Conservation (phyloP, 1,284 basidiomycete genomes). For the Irpex sp. region DNA sequence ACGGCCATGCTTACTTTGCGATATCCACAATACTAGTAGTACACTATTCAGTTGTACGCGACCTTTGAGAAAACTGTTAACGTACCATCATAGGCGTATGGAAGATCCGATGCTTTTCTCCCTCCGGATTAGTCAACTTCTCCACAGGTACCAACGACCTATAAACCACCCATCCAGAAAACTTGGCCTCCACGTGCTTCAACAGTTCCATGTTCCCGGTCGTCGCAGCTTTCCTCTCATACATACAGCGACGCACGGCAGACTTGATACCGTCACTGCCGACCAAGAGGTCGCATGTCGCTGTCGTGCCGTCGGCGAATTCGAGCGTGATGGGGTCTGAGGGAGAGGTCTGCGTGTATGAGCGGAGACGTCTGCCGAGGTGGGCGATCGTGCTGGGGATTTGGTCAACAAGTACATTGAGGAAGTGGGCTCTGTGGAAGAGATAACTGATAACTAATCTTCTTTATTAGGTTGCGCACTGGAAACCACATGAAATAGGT, state of each 20-base stretch:
- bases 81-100: slow-evolving; percentile 18
- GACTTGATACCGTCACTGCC: slow-evolving; percentile 51
- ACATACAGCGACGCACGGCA: slow-evolving; percentile 36
- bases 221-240: slow-evolving; percentile 15
- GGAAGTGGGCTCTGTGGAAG: slow-evolving; percentile 44
- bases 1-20: slow-evolving; percentile 14
- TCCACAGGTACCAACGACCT: slow-evolving; percentile 30
- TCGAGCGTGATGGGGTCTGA: slow-evolving; percentile 13
- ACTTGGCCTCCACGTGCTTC: slow-evolving; percentile 27
- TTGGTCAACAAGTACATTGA: slow-evolving; percentile 36
- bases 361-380: slow-evolving; percentile 32
- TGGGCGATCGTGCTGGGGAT: slow-evolving; percentile 35
- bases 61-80: background rate
- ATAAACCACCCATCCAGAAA: slow-evolving; percentile 31
- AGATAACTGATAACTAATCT: slow-evolving; percentile 32
- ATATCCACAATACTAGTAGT: slow-evolving; percentile 20
- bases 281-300: slow-evolving; percentile 39
- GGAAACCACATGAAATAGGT: background rate
- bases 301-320: slow-evolving; percentile 35
- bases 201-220: slow-evolving; percentile 6
- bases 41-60: background rate
- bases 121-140: slow-evolving; percentile 1
- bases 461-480: background rate
- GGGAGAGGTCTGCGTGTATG: slow-evolving; percentile 2
- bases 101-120: slow-evolving; percentile 11